These are phyloP conservation scores for Pythium oligandrum DNA, from an alignment of 352 stramenopile genomes.

Conservation along the genomic window DNA sequence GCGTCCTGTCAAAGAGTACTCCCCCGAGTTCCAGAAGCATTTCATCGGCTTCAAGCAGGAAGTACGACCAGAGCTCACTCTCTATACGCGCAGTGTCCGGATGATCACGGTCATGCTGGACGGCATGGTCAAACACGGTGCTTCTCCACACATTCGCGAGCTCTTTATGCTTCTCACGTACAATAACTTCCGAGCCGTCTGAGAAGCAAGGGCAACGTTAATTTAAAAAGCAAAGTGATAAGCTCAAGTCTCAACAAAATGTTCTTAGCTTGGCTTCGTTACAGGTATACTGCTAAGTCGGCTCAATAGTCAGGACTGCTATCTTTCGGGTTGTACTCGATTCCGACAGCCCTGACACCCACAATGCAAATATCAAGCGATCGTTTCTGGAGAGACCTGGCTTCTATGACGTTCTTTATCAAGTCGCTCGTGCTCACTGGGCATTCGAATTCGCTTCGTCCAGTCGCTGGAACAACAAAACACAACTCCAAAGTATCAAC, in stretches of 20 bases:
- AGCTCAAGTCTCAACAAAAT: background rate
- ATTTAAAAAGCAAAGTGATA: no score
- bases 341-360: slow-evolving; percentile 12
- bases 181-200: slow-evolving; percentile 51
- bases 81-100: slow-evolving; percentile 40
- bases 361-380: slow-evolving; percentile 9
- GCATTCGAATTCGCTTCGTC: slow-evolving; percentile 4
- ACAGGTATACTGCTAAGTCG: background rate
- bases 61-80: slow-evolving; percentile 16
- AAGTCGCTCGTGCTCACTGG: background rate
- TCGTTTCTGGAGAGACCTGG: no score
- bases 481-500: slow-evolving; percentile 12
- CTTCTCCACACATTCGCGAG: slow-evolving; percentile 61
- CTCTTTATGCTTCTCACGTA: slow-evolving; percentile 72
- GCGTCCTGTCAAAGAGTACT: background rate
- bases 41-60: background rate
- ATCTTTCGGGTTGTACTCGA: no score
- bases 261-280: slow-evolving; percentile 7
- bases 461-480: slow-evolving; percentile 13
- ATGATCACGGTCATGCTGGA: slow-evolving; percentile 71
- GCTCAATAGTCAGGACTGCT: no score
- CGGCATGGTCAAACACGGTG: slow-evolving; percentile 65
- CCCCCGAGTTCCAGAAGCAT: background rate
- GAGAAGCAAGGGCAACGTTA: no score
- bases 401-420: no score